These are phyloP conservation scores for Nidularia pulvinata DNA, from an alignment of 768 basidiomycete species.

Conservation along the genomic window DNA sequence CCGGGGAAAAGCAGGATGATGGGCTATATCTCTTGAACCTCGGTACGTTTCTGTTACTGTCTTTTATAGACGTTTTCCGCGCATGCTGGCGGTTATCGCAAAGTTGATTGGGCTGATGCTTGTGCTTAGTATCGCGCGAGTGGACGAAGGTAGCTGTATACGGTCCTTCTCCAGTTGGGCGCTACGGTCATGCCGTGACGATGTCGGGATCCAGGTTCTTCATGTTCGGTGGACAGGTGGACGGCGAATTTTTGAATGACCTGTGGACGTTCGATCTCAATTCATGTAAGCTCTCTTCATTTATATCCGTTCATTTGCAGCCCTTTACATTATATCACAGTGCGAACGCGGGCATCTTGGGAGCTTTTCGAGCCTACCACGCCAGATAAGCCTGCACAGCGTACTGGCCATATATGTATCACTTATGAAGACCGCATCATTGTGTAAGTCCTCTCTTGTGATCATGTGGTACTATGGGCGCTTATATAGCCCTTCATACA, in stretches of 20 bases:
- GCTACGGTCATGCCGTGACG: slow-evolving; percentile 95
- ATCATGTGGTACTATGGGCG: not conserved
- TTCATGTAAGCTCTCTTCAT: slow-evolving; percentile 67
- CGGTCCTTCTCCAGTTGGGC: slow-evolving; percentile 78
- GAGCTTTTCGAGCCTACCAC: slow-evolving; percentile 69
- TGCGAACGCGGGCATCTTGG: slow-evolving; percentile 84
- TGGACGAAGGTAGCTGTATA: slow-evolving; percentile 89
- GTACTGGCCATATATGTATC: slow-evolving; percentile 93
- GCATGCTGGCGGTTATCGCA: no score
- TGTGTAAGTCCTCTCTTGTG: slow-evolving; percentile 53
- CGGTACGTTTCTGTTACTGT: slow-evolving; percentile 53
- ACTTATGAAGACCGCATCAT: slow-evolving; percentile 83
- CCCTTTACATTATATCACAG: slow-evolving; percentile 37
- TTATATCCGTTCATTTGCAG: no score
- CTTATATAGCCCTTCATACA: slow-evolving; percentile 27
- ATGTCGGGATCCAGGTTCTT: slow-evolving; percentile 92
- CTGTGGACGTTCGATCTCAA: slow-evolving; percentile 97
- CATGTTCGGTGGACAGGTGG: slow-evolving; percentile 96
- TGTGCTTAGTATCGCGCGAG: slow-evolving; percentile 76
- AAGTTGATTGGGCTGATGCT: slow-evolving; percentile 4
- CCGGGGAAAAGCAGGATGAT: slow-evolving; percentile 84
- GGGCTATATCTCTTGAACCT: slow-evolving; percentile 93
- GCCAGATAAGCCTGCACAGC: slow-evolving; percentile 67
- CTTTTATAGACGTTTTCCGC: not conserved
- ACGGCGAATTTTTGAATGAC: slow-evolving; percentile 93